phyloP scores from a whole-genome alignment of 1,284 basidiomycete genomes.

The Trichosporon sp. region DNA sequence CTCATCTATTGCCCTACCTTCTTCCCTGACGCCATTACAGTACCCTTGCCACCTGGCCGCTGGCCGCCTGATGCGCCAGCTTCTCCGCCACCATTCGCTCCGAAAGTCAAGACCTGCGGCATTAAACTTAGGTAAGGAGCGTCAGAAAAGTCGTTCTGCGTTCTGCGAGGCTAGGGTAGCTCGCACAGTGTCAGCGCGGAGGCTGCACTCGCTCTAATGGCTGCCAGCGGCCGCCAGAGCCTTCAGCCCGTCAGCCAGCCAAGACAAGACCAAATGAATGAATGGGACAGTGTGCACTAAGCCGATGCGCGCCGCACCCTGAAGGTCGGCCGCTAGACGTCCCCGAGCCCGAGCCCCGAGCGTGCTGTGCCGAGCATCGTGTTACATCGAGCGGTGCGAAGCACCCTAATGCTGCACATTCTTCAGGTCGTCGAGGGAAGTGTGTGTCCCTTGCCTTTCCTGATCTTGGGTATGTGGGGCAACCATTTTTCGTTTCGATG shows the following conservation, averaged over 20 bases:
- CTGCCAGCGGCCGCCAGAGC: neutral
- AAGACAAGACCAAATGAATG: slow-evolving; percentile 3
- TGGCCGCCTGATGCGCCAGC: neutral
- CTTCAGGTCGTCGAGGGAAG: neutral
- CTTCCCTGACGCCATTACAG: neutral
- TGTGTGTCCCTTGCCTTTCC: neutral
- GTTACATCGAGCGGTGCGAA: neutral
- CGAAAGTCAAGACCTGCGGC: neutral
- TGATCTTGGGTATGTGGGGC: neutral
- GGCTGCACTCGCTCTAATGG: neutral
- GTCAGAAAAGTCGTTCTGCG: neutral
- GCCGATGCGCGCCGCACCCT: neutral
- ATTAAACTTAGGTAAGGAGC: neutral
- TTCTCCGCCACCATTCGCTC: neutral
- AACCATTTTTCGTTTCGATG: neutral
- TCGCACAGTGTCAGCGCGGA: neutral
- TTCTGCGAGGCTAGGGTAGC: neutral
- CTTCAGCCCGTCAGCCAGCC: neutral
- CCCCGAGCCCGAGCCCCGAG: neutral
- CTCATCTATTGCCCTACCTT: neutral
- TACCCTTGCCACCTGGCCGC: neutral
- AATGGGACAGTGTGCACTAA: neutral
- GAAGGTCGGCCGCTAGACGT: neutral
- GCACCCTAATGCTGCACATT: neutral
- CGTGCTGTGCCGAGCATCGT: neutral